These are phyloP conservation scores for Rhodotorula sp. DNA, from an alignment of 1,284 basidiomycete species.

Conservation along the genomic window DNA sequence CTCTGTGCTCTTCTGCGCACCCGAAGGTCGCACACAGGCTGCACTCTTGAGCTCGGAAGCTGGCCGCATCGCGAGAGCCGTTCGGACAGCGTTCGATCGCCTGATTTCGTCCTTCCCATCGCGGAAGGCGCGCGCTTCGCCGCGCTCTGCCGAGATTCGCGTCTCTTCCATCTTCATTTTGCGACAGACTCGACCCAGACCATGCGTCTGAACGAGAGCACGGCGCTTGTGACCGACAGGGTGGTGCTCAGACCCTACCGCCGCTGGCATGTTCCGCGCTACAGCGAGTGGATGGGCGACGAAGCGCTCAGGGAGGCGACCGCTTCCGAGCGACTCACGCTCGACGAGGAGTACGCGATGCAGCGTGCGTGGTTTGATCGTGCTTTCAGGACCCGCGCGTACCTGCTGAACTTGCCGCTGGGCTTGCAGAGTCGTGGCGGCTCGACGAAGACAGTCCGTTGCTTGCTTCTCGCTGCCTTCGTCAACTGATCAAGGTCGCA, in stretches of 20 bases:
- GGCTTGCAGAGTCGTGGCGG: slow-evolving; percentile 73
- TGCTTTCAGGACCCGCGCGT: not conserved
- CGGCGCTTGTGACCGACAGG: slow-evolving; percentile 62
- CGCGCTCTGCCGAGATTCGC: too few relatives aligned
- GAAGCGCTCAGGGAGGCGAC: slow-evolving; percentile 73
- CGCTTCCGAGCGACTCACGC: slow-evolving; percentile 77
- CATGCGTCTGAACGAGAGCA: slow-evolving; percentile 67
- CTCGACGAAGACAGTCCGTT: slow-evolving; percentile 77
- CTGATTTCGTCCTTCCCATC: too few relatives aligned
- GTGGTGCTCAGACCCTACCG: slow-evolving; percentile 74
- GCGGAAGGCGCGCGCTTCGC: too few relatives aligned
- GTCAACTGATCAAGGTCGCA: too few relatives aligned
- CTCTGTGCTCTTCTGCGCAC: too few relatives aligned
- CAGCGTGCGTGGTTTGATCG: slow-evolving; percentile 62
- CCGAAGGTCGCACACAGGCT: too few relatives aligned
- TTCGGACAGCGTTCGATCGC: too few relatives aligned
- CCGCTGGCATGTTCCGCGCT: slow-evolving; percentile 54
- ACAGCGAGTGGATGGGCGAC: slow-evolving; percentile 88
- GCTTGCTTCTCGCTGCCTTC: not conserved
- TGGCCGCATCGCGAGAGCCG: too few relatives aligned
- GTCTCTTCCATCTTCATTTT: too few relatives aligned
- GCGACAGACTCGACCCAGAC: not conserved
- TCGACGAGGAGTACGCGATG: slow-evolving; percentile 89
- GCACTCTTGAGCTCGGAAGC: too few relatives aligned
- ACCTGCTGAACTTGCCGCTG: not conserved